These are phyloP conservation scores for Trichoderma guizhouense DNA, from an alignment of 2,329 filamentous ascomycete genomes.

Conservation along the genomic window DNA sequence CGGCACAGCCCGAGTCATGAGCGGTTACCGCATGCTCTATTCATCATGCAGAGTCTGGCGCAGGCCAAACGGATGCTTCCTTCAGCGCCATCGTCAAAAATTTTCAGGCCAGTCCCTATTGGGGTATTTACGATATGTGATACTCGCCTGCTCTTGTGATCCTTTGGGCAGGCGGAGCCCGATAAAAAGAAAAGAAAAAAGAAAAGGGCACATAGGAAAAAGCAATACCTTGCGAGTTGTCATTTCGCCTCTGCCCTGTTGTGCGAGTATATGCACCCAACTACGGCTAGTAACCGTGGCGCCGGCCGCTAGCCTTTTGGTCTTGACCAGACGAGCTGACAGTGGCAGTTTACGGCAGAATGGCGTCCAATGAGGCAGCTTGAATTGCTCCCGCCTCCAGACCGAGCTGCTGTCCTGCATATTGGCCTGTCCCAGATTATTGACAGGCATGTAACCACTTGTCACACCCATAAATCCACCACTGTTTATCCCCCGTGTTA, in stretches of 20 bases:
- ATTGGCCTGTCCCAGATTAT: neutral
- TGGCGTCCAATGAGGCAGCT: neutral
- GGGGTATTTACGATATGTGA: neutral
- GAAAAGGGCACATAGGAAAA: constrained; percentile 13
- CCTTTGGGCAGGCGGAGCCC: neutral
- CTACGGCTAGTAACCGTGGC: neutral
- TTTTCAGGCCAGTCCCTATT: neutral
- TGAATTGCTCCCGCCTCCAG: neutral
- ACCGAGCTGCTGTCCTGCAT: constrained; percentile 14
- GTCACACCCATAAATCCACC: neutral
- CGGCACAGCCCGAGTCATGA: neutral
- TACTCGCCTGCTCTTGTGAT: neutral
- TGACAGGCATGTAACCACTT: constrained; percentile 10
- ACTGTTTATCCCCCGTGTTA: neutral
- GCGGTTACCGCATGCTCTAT: neutral
- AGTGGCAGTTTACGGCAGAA: neutral
- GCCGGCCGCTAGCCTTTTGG: neutral
- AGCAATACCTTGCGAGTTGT: constrained; percentile 25
- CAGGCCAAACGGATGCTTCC: neutral
- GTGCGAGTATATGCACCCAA: neutral
- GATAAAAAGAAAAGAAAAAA: constrained; percentile 16
- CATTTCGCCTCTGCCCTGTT: constrained; percentile 21
- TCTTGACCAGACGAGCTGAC: neutral
- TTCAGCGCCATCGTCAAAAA: neutral
- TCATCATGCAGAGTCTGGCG: neutral